A percentile compares a stretch with the other conserved stretches of the same genome.
Evolutionary conservation across 139 green algal species (phyloP).

Genomic region (Coccomyxa sp.): DNA sequence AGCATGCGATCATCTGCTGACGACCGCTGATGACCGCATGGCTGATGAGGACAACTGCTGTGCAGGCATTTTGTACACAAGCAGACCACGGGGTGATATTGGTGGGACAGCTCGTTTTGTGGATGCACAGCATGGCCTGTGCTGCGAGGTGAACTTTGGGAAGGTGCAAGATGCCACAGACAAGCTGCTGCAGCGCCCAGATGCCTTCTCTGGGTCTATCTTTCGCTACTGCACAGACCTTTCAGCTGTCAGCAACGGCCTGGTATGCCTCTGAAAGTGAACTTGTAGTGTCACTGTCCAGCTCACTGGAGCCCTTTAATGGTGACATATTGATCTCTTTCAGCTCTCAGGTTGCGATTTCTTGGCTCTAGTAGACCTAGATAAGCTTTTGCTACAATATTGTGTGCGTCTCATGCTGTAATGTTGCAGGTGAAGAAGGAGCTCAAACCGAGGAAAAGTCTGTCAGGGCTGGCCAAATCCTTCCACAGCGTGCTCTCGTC

Average conservation of each 20-base stretch:
- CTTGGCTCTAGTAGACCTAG: background rate
- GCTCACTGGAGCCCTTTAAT: background rate
- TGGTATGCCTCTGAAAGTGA: background rate
- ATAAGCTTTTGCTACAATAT: background rate
- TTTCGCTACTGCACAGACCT: constrained; percentile 5
- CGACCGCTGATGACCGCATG: background rate
- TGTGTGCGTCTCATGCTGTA: background rate
- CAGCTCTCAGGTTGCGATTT: background rate
- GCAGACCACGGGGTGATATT: constrained; percentile 16
- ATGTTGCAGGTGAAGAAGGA: background rate
- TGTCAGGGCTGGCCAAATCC: background rate
- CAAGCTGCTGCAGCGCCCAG: constrained; percentile 42
- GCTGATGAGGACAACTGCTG: background rate
- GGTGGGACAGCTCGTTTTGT: constrained; percentile 13
- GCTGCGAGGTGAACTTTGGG: constrained; percentile 42
- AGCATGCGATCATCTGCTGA: background rate
- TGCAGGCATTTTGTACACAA: constrained; percentile 22
- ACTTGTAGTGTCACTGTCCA: background rate
- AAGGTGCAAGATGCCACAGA: constrained; percentile 30
- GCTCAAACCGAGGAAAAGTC: background rate
- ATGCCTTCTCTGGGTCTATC: constrained; percentile 57
- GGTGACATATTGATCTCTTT: background rate
- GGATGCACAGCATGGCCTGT: constrained; percentile 8
- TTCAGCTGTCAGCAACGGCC: background rate
- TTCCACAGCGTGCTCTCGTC: background rate